phyloP scores from a whole-genome alignment of 78 protist species.

The Creolimax fragrantissima region DNA sequence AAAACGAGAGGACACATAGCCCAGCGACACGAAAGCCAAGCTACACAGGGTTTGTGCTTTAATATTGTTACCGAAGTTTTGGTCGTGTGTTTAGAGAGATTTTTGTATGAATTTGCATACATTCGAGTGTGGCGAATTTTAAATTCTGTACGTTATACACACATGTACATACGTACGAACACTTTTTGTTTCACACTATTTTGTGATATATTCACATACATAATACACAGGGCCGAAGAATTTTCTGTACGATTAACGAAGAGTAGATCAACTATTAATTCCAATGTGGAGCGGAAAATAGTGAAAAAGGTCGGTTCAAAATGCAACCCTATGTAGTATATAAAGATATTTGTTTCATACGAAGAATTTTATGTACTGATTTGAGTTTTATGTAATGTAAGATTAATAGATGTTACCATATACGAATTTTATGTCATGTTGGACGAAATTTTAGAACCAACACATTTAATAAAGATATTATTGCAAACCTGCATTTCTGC shows the following conservation, averaged over 20 bases:
- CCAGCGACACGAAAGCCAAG: neutral
- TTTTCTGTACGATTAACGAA: neutral
- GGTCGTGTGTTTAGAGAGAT: neutral
- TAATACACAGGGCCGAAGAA: neutral
- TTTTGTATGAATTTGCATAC: neutral
- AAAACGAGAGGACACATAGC: neutral
- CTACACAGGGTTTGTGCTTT: neutral
- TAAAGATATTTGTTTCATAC: no score
- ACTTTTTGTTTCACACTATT: no score
- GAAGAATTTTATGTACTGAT: no score
- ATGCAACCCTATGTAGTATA: neutral
- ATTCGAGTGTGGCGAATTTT: neutral
- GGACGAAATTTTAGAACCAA: no score
- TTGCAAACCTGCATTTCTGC: no score
- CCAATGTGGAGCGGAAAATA: neutral
- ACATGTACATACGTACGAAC: no score
- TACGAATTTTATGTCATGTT: no score
- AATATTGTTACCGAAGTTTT: neutral
- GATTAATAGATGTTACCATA: no score
- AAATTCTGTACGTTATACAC: neutral
- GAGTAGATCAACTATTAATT: neutral
- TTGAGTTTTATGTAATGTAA: no score
- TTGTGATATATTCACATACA: no score
- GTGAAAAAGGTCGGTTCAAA: neutral
- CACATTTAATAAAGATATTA: no score